Evolutionary conservation across 352 stramenopile species (phyloP).

Genomic region (Phytopythium mirpurense): DNA sequence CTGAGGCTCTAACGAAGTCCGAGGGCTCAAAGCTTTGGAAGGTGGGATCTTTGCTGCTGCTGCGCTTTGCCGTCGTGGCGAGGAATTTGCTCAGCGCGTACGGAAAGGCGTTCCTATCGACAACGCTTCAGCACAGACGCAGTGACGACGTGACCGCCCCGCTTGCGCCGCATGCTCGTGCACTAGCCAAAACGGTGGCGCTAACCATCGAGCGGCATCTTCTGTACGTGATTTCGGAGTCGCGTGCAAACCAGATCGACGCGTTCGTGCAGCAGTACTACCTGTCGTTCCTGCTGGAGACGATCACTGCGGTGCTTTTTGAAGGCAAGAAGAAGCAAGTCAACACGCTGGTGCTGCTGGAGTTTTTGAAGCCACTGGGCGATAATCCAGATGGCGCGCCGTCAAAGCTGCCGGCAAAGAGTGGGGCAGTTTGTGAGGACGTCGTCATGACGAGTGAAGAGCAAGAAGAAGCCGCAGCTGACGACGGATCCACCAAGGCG

Average conservation of each 20-base stretch:
- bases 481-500: conserved; percentile 18
- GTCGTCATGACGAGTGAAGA: conserved; percentile 16
- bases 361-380: conserved; percentile 47
- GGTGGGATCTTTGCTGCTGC: conserved; percentile 65
- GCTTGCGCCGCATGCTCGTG: conserved; percentile 53
- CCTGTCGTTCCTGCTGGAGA: conserved; percentile 74
- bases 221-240: conserved; percentile 37
- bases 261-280: conserved; percentile 73
- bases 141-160: conserved; percentile 52
- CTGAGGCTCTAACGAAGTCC: conserved; percentile 3
- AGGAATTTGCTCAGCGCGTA: conserved; percentile 58
- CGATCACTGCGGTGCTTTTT: conserved; percentile 65
- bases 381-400: conserved; percentile 7
- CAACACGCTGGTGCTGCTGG: conserved; percentile 64
- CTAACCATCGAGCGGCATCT: conserved; percentile 47
- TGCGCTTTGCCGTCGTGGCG: conserved; percentile 74
- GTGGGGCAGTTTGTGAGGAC: conserved; percentile 14
- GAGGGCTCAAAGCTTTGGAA: conserved; percentile 58
- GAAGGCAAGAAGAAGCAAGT: conserved; percentile 73
- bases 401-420: conserved; percentile 4
- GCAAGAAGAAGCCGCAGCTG: conserved; percentile 11
- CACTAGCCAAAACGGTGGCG: conserved; percentile 35
- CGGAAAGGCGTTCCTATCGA: conserved; percentile 60
- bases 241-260: conserved; percentile 38
- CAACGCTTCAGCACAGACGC: conserved; percentile 56